These are phyloP conservation scores for Venturia asperata DNA, from an alignment of 2,329 filamentous ascomycete genomes.

Conservation along the genomic window DNA sequence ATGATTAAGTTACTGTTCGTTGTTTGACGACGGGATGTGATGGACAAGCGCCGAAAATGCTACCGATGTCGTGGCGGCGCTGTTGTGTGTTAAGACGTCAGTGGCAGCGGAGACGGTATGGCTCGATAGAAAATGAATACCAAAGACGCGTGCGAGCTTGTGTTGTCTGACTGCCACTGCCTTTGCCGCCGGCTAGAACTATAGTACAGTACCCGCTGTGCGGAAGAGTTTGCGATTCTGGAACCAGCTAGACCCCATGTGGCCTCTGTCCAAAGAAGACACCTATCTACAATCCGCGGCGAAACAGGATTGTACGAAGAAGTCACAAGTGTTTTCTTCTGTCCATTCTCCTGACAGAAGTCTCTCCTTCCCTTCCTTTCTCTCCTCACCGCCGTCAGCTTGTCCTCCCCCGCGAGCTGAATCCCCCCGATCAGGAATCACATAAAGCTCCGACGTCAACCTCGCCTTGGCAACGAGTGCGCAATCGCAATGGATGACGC, in stretches of 20 bases:
- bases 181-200: too few relatives aligned
- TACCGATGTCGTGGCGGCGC: not conserved
- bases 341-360: not conserved
- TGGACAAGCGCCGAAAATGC: not conserved
- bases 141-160: too few relatives aligned
- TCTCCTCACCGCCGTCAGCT: not conserved
- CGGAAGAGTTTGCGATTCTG: not conserved
- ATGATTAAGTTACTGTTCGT: too few relatives aligned
- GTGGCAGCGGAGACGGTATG: not conserved
- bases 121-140: not conserved
- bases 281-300: not conserved
- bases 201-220: not conserved
- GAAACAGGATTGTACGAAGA: not conserved
- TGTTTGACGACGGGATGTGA: not conserved
- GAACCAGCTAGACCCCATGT: not conserved
- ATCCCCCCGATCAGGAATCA: not conserved
- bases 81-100: not conserved
- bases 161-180: not conserved
- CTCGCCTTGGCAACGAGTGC: conserved; percentile 5
- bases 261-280: not conserved
- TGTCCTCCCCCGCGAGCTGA: not conserved
- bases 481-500: conserved; percentile 45
- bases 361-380: not conserved
- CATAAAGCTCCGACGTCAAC: not conserved
- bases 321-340: not conserved